Percentiles rank a stretch among this genome's conserved stretches.
Evolutionary conservation across 495 filamentous ascomycete species (phyloP).

Genomic region (Lepidopterella palustris): DNA sequence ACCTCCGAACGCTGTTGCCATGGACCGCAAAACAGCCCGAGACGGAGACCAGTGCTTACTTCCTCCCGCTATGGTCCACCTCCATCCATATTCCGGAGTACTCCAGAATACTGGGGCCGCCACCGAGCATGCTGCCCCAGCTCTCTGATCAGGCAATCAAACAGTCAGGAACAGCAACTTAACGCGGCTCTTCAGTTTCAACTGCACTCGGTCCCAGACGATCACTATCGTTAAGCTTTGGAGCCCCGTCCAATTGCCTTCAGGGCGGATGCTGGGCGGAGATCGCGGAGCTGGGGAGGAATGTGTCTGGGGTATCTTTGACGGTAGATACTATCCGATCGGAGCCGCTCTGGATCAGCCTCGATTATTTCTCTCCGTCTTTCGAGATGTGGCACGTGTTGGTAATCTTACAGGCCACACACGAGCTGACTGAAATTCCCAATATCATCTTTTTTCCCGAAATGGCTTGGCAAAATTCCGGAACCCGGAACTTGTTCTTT

Average conservation of each 20-base stretch:
- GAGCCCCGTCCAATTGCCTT: not conserved
- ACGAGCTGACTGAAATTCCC: not conserved
- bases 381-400: not conserved
- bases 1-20: not conserved
- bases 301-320: not conserved
- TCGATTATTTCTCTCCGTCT: not conserved
- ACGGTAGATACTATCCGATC: too few relatives aligned
- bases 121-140: not conserved
- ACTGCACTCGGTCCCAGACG: not conserved
- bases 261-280: not conserved
- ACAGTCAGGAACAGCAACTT: not conserved
- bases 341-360: not conserved
- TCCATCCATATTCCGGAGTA: not conserved
- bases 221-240: not conserved
- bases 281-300: not conserved
- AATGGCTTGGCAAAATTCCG: not conserved
- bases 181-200: not conserved
- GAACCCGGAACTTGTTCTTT: not conserved
- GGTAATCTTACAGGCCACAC: not conserved
- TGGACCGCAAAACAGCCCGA: not conserved
- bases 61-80: not conserved
- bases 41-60: not conserved
- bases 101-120: too few relatives aligned
- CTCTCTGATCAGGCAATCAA: not conserved
- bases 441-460: not conserved